Evolutionary conservation across 2,329 filamentous ascomycete species (phyloP).

Genomic region (Hortaea werneckii): DNA sequence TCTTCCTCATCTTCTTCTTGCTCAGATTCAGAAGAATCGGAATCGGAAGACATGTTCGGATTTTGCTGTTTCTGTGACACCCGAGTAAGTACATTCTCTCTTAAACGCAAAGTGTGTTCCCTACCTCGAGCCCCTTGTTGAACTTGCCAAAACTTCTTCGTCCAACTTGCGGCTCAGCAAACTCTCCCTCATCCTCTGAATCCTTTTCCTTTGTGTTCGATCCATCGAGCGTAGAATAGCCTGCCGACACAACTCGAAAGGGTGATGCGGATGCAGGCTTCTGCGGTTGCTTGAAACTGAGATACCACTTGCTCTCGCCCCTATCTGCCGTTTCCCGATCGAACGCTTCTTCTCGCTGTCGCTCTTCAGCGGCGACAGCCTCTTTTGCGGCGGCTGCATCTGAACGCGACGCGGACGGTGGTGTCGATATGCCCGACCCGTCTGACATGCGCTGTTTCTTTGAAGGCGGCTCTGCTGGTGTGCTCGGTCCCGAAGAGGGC

Average conservation of each 20-base stretch:
- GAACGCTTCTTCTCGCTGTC: slow-evolving; percentile 47
- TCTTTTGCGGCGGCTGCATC: slow-evolving; percentile 53
- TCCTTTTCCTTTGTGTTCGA: slow-evolving; percentile 7
- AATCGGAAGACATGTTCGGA: slow-evolving; percentile 19
- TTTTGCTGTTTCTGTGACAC: slow-evolving; percentile 30
- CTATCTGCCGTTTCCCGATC: slow-evolving; percentile 52
- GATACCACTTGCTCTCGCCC: slow-evolving; percentile 66
- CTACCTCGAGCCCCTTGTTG: slow-evolving; percentile 28
- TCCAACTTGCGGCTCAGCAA: slow-evolving; percentile 25
- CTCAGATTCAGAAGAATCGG: slow-evolving; percentile 14
- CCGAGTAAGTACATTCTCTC: background rate
- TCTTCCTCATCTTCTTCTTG: slow-evolving; percentile 27
- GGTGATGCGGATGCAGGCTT: slow-evolving; percentile 27
- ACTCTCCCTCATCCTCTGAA: slow-evolving; percentile 21
- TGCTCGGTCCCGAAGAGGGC: slow-evolving; percentile 31
- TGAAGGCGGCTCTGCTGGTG: slow-evolving; percentile 41
- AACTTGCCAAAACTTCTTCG: slow-evolving; percentile 44
- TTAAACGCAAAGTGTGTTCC: background rate
- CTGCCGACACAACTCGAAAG: slow-evolving; percentile 50
- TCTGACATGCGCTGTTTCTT: slow-evolving; percentile 55
- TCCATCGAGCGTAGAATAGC: slow-evolving; percentile 44
- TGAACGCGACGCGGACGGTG: slow-evolving; percentile 18
- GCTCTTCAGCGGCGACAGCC: slow-evolving; percentile 57
- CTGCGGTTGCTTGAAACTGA: slow-evolving; percentile 45
- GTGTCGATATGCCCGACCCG: slow-evolving; percentile 31